Base-by-base conservation (phyloP, 1,139 yeast species). In the Wickerhamomyces sp. region DNA sequence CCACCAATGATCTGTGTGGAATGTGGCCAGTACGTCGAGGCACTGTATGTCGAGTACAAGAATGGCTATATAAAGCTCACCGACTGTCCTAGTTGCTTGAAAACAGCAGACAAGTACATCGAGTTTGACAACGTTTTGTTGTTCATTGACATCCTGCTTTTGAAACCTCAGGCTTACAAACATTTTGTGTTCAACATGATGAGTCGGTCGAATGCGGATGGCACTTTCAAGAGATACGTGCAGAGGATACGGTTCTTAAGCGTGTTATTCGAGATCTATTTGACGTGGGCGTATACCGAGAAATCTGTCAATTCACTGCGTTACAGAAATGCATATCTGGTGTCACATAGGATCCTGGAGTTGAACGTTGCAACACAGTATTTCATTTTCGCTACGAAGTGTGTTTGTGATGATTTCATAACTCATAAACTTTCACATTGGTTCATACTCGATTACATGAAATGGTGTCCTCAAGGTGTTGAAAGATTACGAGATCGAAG, bases 1-100 rank as follows among this genome's bases (percentile, higher is more conserved):
- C n/a, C n/a, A n/a, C n/a, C 20, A n/a, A 87, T 89, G 96, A 79
- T 88, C 44, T 91, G 98, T 58, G 83, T 89, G 18, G 95, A 88
- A 57, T 91, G 98, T 58, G 73, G 78, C 15, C 64, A 70, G 33
- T 75, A 81, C 2, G 83, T 82, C 25, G 64, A 68, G 13, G 68
- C 81, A 3, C 70, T 89, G 27, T 89, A 75, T 60, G 78, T 83
- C 17, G 70, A 69, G 43, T 88, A 85, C 59, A 75, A 91, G 29
- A 80, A 82, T 37, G 78, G 81, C 32, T 89, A 88, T 49, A 85
- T 89, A 33, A 77, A 84, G 44, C 70, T 88, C 32, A 81, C 95
- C 1, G 79, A 81, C 29, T 91, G 99, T 51, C 66, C 76, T 1
- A 57, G 62, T 19, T 91, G 99, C 56, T 70, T 74, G 29, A 65